Conservation (phyloP, 75 land plant genomes). For the Cunninghamia lanceolata region DNA sequence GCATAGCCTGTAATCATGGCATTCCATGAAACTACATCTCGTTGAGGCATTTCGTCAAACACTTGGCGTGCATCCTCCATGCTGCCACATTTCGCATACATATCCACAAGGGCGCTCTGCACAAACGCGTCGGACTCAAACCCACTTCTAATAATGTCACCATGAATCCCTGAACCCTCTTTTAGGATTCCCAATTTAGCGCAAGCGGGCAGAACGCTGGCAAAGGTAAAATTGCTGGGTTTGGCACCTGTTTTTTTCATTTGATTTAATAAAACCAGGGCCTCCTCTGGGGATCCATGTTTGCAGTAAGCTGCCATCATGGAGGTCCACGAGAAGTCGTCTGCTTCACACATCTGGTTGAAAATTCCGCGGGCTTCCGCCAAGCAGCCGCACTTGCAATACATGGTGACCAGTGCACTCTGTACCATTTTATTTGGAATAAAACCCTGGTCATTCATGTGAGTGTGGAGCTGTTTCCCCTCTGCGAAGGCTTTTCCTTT, state of each 20-base stretch:
- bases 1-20: slow-evolving; percentile 15
- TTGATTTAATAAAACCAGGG: slow-evolving; percentile 5
- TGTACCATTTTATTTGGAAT: not conserved
- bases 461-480: slow-evolving; percentile 5
- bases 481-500: slow-evolving; percentile 3
- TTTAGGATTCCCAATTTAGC: not conserved
- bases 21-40: slow-evolving; percentile 16
- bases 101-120: slow-evolving; percentile 7
- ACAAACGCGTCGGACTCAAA: slow-evolving; percentile 10
- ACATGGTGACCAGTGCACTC: slow-evolving; percentile 7
- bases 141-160: slow-evolving; percentile 2
- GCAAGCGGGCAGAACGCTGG: slow-evolving; percentile 3
- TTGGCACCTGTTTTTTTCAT: slow-evolving; percentile 4
- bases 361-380: slow-evolving; percentile 2
- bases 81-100: slow-evolving; percentile 14
- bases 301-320: slow-evolving; percentile 11
- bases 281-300: not conserved
- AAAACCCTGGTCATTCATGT: not conserved
- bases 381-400: not conserved
- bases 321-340: slow-evolving; percentile 11
- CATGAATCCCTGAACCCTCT: slow-evolving; percentile 7
- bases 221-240: slow-evolving; percentile 7
- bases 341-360: not conserved
- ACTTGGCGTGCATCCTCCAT: slow-evolving; percentile 8
- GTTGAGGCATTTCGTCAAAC: slow-evolving; percentile 12